Evolutionary conservation across 2,329 filamentous ascomycete genomes (phyloP).

Genomic region (Cladosporium sp.): DNA sequence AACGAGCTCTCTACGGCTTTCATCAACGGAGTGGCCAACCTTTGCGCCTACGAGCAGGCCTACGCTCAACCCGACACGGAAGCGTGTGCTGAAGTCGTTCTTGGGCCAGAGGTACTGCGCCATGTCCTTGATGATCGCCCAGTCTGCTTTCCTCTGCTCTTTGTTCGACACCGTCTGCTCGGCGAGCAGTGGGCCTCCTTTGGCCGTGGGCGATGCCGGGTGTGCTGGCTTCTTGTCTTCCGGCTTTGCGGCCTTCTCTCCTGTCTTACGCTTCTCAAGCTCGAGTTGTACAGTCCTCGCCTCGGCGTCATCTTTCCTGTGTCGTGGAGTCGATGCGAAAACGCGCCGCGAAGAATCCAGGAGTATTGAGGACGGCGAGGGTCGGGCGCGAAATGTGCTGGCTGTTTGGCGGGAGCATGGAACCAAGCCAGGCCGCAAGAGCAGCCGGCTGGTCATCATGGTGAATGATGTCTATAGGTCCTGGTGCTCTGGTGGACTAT

Average conservation of each 20-base stretch:
- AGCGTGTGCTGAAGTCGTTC: constrained; percentile 72
- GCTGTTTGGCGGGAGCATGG: constrained; percentile 6
- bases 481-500: background rate
- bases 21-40: constrained; percentile 38
- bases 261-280: constrained; percentile 26
- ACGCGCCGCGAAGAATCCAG: constrained; percentile 27
- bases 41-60: constrained; percentile 82
- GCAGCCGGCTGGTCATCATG: constrained; percentile 14
- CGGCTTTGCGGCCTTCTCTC: constrained; percentile 28
- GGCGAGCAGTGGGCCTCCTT: constrained; percentile 55
- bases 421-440: constrained; percentile 14
- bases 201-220: constrained; percentile 29
- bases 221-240: constrained; percentile 20
- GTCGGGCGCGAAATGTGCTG: background rate
- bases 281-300: constrained; percentile 23
- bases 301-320: constrained; percentile 38
- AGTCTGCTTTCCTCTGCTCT: constrained; percentile 93
- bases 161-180: constrained; percentile 64
- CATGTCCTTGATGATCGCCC: constrained; percentile 99
- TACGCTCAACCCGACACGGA: constrained; percentile 81
- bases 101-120: constrained; percentile 93
- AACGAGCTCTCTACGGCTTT: background rate
- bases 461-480: background rate
- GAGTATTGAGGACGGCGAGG: background rate
- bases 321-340: constrained; percentile 40